Base-by-base conservation (phyloP, 1,284 basidiomycete species). In the Sparassis latifolia region DNA sequence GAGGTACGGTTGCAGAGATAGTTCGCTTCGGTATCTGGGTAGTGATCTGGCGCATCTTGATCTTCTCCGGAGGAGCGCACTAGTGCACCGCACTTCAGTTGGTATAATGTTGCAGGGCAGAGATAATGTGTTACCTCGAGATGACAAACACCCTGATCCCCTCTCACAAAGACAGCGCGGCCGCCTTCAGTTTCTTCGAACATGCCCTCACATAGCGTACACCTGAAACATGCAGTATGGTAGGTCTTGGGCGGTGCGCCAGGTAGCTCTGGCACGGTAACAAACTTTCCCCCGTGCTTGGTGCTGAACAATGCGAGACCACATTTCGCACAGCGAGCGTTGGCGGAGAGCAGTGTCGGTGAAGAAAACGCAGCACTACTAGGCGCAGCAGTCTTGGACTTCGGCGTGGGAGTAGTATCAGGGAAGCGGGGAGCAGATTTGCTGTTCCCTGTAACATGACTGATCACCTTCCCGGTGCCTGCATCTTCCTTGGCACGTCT, bases 201-300 rank as follows among this genome's bases (percentile, higher is more conserved):
- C 4, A 73, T 61, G 6, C 76, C 73, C 43, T 78, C 70, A 59
- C 88, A 91, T 28, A 85, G 69, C 29, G 67, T 70, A 59, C 88
- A 91, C 51, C 75, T 78, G 66, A 91, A 89, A 61, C 88, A 91
- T 40, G 79, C 74, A 2, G 77, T 73, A 55, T 91, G 88, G 60
- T 86, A 91, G 29, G 75, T 74, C 63, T 76, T 76, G 33, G 74
- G 73, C 39, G 73, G 69, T 31, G 67, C 68, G 28, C 66, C 71
- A 29, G 65, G 68, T 45, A 80, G 77, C 52, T 76, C 76, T 5
- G 85, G 84, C 37, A 88, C 77, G 2, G 83, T 85, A 31, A 89
- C 78, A 64, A 82, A 89, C 51, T 73, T 74, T 37, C 80, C 78
- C 5, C 74, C 74, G 51, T 75, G 73, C 33, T 71, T 72, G 3